Conservation (phyloP, 305 asterid genomes). For the Stenogyne calaminthoides region DNA sequence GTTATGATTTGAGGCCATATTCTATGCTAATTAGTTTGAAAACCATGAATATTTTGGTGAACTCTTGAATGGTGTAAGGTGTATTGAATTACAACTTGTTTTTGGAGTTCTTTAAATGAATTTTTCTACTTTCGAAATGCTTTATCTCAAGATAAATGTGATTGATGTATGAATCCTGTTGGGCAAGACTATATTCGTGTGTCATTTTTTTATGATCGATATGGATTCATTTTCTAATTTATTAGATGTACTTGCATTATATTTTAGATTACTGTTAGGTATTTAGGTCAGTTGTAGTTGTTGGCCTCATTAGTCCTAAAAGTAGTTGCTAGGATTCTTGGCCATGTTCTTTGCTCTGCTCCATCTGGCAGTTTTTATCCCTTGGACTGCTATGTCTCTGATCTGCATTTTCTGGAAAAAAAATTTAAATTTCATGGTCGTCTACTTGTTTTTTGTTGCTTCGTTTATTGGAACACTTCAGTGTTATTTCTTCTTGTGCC, state of each 20-base stretch:
- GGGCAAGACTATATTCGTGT: background rate
- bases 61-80: background rate
- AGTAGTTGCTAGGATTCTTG: slow-evolving; percentile 15
- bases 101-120: background rate
- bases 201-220: background rate
- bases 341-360: slow-evolving; percentile 6
- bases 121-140: slow-evolving; percentile 14
- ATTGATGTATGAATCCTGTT: background rate
- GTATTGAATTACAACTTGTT: background rate
- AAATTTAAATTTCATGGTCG: background rate
- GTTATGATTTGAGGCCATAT: slow-evolving; percentile 13
- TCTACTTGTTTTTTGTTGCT: slow-evolving; percentile 18
- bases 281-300: slow-evolving; percentile 9
- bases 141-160: background rate
- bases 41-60: background rate
- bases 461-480: slow-evolving; percentile 9
- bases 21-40: slow-evolving; percentile 1
- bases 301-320: background rate
- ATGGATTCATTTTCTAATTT: background rate
- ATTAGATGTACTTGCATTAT: background rate
- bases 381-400: background rate
- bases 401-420: slow-evolving; percentile 12
- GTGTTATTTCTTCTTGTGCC: slow-evolving; percentile 16
- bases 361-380: slow-evolving; percentile 1
- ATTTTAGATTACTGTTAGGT: slow-evolving; percentile 1